phyloP scores from a whole-genome alignment of 1,284 basidiomycete genomes.

The Marasmius tenuissimus region DNA sequence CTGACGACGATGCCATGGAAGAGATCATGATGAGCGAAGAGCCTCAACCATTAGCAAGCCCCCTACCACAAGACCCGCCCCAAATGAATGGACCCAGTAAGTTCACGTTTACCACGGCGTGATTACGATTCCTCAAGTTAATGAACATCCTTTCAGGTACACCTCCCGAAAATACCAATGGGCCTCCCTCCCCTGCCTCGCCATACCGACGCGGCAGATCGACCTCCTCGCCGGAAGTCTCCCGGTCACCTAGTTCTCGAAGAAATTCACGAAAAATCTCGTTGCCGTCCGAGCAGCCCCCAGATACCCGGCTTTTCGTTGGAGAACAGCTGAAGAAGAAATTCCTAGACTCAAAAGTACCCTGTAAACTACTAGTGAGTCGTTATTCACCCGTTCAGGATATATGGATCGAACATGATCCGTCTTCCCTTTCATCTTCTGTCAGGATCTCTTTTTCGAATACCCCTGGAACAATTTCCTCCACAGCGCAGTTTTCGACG shows the following conservation, averaged over 20 bases:
- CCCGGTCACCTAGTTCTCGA: slow-evolving; percentile 35
- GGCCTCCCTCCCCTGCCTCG: not conserved
- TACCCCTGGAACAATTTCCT: slow-evolving; percentile 99
- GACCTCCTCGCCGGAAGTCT: not conserved
- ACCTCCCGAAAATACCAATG: not conserved
- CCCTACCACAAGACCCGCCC: not conserved
- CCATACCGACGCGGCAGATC: not conserved
- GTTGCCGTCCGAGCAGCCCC: slow-evolving; percentile 26
- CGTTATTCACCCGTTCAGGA: not conserved
- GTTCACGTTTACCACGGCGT: not conserved
- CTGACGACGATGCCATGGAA: slow-evolving; percentile 73
- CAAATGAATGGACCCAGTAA: not conserved
- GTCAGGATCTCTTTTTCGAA: slow-evolving; percentile 89
- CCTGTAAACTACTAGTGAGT: slow-evolving; percentile 75
- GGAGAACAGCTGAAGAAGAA: slow-evolving; percentile 81
- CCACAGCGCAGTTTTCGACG: slow-evolving; percentile 96
- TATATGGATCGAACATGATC: slow-evolving; percentile 1
- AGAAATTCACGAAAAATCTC: slow-evolving; percentile 50
- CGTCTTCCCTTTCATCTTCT: not conserved
- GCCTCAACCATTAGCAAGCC: slow-evolving; percentile 6
- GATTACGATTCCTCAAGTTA: not conserved
- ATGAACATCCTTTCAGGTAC: not conserved
- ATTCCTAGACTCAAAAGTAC: slow-evolving; percentile 72
- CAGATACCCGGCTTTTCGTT: slow-evolving; percentile 41
- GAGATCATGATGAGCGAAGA: slow-evolving; percentile 75